phyloP scores from a whole-genome alignment of 2,329 filamentous ascomycete species.

The Aureobasidium sp. region DNA sequence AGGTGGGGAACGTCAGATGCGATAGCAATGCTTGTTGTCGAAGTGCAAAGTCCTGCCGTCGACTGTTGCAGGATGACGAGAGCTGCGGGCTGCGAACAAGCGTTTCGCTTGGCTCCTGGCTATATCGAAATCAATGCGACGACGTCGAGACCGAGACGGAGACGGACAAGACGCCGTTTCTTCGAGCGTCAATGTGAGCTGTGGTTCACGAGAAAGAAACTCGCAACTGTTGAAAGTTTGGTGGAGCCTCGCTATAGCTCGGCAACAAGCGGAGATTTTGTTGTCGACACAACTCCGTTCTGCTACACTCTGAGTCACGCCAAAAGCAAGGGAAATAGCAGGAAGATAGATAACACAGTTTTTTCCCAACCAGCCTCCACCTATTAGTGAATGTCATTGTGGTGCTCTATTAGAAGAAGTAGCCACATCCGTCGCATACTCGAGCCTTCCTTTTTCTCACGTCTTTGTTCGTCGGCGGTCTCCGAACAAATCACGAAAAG shows the following conservation, averaged over 20 bases:
- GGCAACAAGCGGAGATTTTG: not conserved
- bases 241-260: not conserved
- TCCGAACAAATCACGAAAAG: not conserved
- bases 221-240: not conserved
- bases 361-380: not conserved
- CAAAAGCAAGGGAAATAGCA: slow-evolving; percentile 6
- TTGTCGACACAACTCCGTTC: not conserved
- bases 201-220: slow-evolving; percentile 1
- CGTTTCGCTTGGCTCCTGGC: not conserved
- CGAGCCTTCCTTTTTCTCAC: not conserved
- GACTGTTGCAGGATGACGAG: not conserved
- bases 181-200: not conserved
- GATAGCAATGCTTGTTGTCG: not conserved
- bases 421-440: not conserved
- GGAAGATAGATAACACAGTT: slow-evolving; percentile 4
- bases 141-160: not conserved
- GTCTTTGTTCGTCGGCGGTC: slow-evolving; percentile 3
- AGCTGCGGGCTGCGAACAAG: not conserved
- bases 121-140: not conserved
- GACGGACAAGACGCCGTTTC: not conserved
- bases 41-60: not conserved
- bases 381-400: not conserved
- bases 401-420: not conserved
- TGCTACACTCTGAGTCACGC: slow-evolving; percentile 5
- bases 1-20: not conserved